phyloP scores from a whole-genome alignment of 2,329 filamentous ascomycete genomes.

The Scortechinia acanthostroma region DNA sequence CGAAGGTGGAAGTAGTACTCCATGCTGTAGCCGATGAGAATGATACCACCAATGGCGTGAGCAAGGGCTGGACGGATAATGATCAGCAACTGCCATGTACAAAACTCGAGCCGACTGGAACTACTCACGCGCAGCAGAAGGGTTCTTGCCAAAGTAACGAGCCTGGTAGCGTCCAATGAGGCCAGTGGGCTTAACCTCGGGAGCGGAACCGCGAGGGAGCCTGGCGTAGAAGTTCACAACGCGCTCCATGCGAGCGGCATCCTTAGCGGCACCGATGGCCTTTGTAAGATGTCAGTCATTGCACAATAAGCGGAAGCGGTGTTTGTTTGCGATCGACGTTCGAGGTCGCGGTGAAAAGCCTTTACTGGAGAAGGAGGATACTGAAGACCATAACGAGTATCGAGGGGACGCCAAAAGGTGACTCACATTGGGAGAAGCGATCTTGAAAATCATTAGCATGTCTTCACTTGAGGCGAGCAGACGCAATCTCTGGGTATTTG shows the following conservation, averaged over 20 bases:
- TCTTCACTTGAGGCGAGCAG: too few species aligned
- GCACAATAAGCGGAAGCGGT: not conserved
- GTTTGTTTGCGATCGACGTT: too few species aligned
- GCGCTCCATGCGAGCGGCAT: conserved; percentile 95
- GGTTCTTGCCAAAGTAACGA: conserved; percentile 92
- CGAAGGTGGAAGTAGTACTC: conserved; percentile 99
- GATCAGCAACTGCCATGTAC: conserved; percentile 3
- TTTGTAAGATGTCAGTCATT: conserved; percentile 28
- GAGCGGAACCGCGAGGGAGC: conserved; percentile 85
- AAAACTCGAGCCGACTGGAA: conserved; percentile 3
- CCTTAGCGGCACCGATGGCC: conserved; percentile 89
- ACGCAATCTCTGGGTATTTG: not conserved
- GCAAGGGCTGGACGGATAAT: conserved; percentile 69
- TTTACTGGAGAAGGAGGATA: too few species aligned
- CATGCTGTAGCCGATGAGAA: conserved; percentile 84
- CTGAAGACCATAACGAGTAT: too few species aligned
- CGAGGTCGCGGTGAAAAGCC: too few species aligned
- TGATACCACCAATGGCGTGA: conserved; percentile 73
- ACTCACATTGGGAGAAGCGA: conserved; percentile 78
- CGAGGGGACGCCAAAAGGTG: not conserved
- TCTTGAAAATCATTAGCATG: conserved; percentile 54
- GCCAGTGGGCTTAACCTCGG: conserved; percentile 74
- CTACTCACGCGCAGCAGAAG: conserved; percentile 76
- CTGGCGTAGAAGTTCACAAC: conserved; percentile 99
- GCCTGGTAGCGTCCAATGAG: conserved; percentile 82